Base-by-base conservation (phyloP, 257 asterid genomes). In the Fraxinus anomala region DNA sequence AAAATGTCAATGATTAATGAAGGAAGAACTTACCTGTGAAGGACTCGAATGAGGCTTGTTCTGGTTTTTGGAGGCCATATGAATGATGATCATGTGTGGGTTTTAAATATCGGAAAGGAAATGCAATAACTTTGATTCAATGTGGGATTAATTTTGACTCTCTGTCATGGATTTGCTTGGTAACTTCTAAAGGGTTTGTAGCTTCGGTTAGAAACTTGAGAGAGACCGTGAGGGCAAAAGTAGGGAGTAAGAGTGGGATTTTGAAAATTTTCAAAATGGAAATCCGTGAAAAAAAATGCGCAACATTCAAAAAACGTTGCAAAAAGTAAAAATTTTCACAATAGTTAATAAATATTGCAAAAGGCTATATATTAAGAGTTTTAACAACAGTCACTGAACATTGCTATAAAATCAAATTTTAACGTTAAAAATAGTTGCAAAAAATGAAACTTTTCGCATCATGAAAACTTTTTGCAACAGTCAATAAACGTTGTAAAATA, bases 1-100 rank as follows among this genome's bases (percentile, higher is more conserved):
- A 44, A 44, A 44, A 12, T 44, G 5, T 5, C 40, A 36, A 30
- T 19, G 74, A 36, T 5, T 3, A 59, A 71, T 67, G 37, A 66
- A 73, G 26, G 68, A 39, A 78, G 19, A 77, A 78, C 83, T 79
- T 77, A 85, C 89, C 34, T 81, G 81, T 0, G 83, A 72, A 36
- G 87, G 87, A 59, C 85, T 86, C 1, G 87, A 67, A 77, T 88
- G 89, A 70, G 87, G 87, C 44, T 80, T 87, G 86, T 87, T 85
- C 83, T 85, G 89, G 76, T 68, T 83, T 80, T 78, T 73, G 65
- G 86, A 84, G 73, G 89, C 87, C 91, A 87, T 85, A 77, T 76
- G 42, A 59, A 72, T 79, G 85, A 66, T 23, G 81, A 70, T 83
- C 80, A 73, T 56, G 63, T 37, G 82, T 76, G 66, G 76, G 74